Evolutionary conservation across 306 rosid species (phyloP), one percentile per base, ranked within the genome.

Genomic region (Prunus dulcis): DNA sequence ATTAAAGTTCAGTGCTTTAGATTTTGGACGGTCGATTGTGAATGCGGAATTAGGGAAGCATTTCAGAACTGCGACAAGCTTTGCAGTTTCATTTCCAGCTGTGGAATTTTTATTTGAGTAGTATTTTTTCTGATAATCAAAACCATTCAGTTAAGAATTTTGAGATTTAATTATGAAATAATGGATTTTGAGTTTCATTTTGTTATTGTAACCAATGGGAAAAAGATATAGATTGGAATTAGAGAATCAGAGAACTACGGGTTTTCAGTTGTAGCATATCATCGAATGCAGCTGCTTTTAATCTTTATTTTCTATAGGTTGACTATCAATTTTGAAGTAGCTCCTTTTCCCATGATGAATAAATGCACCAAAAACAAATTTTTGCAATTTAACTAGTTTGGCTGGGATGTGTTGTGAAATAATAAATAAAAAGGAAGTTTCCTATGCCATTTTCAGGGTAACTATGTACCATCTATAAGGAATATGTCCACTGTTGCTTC

Each of bases 401-500:
- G 34, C 25, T 28, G 12, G 22, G 20, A 6, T 4, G 0, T 18
- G n/a, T 18, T 19, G 20, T 19, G 2, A 34, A 34, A 5, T 34
- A 13, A 13, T 25, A 30, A 5, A 56, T 28, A n/a, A 22, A 50
- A 58, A 61, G 12, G 53, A 17, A 57, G 38, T 27, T 62, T 67
- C 12, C 55, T 73, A 12, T 73, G 69, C 56, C 56, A 20, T 70
- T 81, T 78, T 76, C 75, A 89, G 88, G 93, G 84, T 75, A 80
- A 82, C 58, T 61, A 69, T 77, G 79, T 64, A 50, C 62, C 77
- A 9, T 71, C 79, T 78, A 18, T 63, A 32, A 88, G 90, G 86
- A 87, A 77, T 71, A 81, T 90, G 83, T 85, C 84, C 47, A 85
- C 61, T 64, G 52, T 55, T 56, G 87, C 84, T 50, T 83, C 92